Base-by-base conservation (phyloP, 1,139 yeast genomes). In the Lodderomyces parapsilosis region DNA sequence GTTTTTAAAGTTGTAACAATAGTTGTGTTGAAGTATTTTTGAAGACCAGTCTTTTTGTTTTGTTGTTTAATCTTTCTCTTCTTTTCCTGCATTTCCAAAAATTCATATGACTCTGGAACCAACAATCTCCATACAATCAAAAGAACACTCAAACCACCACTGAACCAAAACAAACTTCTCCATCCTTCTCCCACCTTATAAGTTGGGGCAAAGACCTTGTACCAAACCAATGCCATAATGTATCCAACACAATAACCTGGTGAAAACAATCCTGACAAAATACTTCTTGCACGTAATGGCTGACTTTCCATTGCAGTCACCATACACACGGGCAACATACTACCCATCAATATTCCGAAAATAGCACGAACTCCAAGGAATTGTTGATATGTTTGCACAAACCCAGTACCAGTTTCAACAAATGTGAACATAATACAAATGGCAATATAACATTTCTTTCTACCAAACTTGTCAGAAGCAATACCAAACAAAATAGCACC, bases 401-500 rank as follows among this genome's bases (percentile, higher is more conserved):
- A 86, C 9, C 91, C 90, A 13, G 86, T 78, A 38, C 87, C 90
- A 43, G 84, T 70, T 59, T 86, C 90, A 37, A 85, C 69, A 11
- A 72, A 71, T 40, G 78, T 67, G 56, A 86, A 79, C 38, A 80
- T 60, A 0, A 59, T 44, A 56, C 83, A 68, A 58, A 81, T 80
- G 34, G 68, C 53, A 40, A 81, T 74, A 49, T 80, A 76, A 1
- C 93, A 88, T 79, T 81, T 81, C 56, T 83, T 84, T 55, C 93
- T 72, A 28, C 94, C 94, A 56, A 76, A 83, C 52, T 74, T 66
- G 60, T 86, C 94, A 45, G 85, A 80, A 28, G 78, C 62, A 42
- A 77, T 66, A 36, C 94, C 94, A 56, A 85, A 85, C 25, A 81
- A 65, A 27, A 83, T 59, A n/a, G 93, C 90, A 43, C 94, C 94